Evolutionary conservation across 163 green algal species (phyloP), one percentile per base, ranked within the genome.

Genomic region (Scenedesmus sp.): DNA sequence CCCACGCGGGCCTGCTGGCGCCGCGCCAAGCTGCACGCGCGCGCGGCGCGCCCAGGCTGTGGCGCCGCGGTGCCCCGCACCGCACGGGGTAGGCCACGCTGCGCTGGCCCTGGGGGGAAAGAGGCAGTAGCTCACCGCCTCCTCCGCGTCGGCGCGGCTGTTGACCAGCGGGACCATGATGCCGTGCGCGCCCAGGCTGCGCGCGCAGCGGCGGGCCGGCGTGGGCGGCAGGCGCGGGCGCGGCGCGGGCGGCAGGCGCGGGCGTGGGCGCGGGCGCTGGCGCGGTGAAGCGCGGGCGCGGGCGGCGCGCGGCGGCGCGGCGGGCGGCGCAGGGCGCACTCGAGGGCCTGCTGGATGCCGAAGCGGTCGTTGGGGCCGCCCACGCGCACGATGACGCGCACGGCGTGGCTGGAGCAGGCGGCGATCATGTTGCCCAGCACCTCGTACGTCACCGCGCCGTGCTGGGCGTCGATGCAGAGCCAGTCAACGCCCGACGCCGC

Each of bases 111-210:
- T 78, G 44, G 15, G 80, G 13, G 80, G 64, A 39, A 79, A 85
- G 17, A 65, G 58, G 80, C 80, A 85, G 73, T 79, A 76, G 17
- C 70, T 72, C 18, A 85, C 80, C 13, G 80, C 80, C 64, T 70
- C 28, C 26, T 60, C 57, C 18, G 80, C 80, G 29, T 85, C 80
- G 13, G 60, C 67, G 31, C 72, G 36, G 34, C 26, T 79, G 80
- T 85, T 83, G 4, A 85, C 66, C 24, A 85, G 80, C 18, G 80
- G 80, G 36, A 85, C 65, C 80, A 85, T 85, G 24, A 85, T 54
- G 28, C 80, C 80, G n/a, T 70, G 20, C 0, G 80, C 80, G n/a
- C 80, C 80, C 50, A 80, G 51, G 45, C 79, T 85, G 79, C 5
- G 26, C 39, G 17, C 0, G 29, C n/a, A n/a, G n/a, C n/a, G n/a